A percentile compares a stretch with the other conserved stretches of the same genome.
phyloP scores from a whole-genome alignment of 768 basidiomycete species.

The Asterophora lycoperdoides region DNA sequence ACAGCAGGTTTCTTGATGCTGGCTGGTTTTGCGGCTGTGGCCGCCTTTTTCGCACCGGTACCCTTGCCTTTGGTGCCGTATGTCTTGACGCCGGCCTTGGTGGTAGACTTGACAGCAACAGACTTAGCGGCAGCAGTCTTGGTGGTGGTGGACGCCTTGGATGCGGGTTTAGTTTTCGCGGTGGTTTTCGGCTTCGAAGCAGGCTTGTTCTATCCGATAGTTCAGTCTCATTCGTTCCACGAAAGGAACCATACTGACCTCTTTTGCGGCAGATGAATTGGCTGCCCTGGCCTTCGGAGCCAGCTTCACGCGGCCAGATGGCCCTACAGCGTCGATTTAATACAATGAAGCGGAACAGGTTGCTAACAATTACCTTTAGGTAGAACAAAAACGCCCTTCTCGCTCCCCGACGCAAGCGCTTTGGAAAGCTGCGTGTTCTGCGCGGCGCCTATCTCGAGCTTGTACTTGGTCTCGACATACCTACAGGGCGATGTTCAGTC shows the following conservation, averaged over 20 bases:
- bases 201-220: conserved; percentile 31
- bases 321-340: conserved; percentile 33
- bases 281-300: conserved; percentile 45
- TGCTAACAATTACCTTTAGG: conserved; percentile 66
- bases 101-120: conserved; percentile 23
- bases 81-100: conserved; percentile 32
- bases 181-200: conserved; percentile 26
- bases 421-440: conserved; percentile 76
- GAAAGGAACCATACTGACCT: conserved; percentile 26
- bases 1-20: conserved; percentile 27
- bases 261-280: conserved; percentile 36
- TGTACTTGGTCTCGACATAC: conserved; percentile 81
- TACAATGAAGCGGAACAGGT: background rate
- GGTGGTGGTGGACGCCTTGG: conserved; percentile 25
- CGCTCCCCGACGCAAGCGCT: conserved; percentile 77
- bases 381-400: conserved; percentile 78
- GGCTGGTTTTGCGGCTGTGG: conserved; percentile 22
- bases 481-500: conserved; percentile 34
- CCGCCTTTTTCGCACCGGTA: conserved; percentile 16
- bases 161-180: conserved; percentile 17
- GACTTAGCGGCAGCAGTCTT: conserved; percentile 31
- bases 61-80: conserved; percentile 18
- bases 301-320: conserved; percentile 73
- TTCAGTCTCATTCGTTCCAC: conserved; percentile 1
- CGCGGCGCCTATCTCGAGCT: conserved; percentile 72